phyloP scores from a whole-genome alignment of 768 basidiomycete species.

The Suillus cothurnatus region DNA sequence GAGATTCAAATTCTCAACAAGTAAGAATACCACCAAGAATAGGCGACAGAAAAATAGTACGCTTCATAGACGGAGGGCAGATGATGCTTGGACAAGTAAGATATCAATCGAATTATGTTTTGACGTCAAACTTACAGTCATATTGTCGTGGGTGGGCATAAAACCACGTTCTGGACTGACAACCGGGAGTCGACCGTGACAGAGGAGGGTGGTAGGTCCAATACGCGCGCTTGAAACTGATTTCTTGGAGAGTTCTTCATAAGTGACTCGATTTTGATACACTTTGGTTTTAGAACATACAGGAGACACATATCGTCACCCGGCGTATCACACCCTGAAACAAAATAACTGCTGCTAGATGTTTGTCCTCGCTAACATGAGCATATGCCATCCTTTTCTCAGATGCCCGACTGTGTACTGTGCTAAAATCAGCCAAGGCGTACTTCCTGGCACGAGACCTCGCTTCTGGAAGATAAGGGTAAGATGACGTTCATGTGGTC shows the following conservation, averaged over 20 bases:
- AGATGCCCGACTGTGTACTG: background rate
- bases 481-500: conserved; percentile 1
- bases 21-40: background rate
- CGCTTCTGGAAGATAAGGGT: background rate
- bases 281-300: background rate
- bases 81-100: background rate
- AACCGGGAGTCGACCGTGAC: background rate
- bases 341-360: background rate
- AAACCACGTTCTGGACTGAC: background rate
- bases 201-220: background rate
- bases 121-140: background rate
- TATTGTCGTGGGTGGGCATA: background rate
- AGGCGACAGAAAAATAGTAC: background rate
- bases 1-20: background rate
- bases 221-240: background rate
- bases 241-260: background rate
- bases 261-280: no score
- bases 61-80: background rate
- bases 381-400: background rate
- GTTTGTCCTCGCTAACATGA: background rate
- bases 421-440: background rate
- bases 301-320: background rate
- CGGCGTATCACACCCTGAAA: background rate
- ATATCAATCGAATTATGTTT: background rate
- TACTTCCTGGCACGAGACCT: conserved; percentile 6